Evolutionary conservation across 306 rosid species (phyloP), one percentile per base, ranked within the genome.

Genomic region (Carpinus fangiana): DNA sequence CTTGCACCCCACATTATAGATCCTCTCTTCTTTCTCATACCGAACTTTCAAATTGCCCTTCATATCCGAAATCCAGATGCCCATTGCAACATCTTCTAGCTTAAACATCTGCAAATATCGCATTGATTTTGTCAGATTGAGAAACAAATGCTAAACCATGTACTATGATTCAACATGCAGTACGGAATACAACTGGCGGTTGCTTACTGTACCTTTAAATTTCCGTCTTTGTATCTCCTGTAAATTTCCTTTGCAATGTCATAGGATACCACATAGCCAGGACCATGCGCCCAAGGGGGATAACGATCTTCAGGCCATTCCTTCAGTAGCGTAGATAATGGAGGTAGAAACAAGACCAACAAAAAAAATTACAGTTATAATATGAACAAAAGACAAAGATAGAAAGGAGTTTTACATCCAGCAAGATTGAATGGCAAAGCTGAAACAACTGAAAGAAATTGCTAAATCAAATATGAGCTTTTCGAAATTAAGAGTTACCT

Each of bases 201-300:
- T 76, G 60, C 20, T 80, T 72, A 61, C 36, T 62, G 50, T 88
- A 93, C 99, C 98, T 93, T 96, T 80, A 96, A 89, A 73, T 82
- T 80, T 71, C 91, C 89, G n/a, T 88, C 86, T 75, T 78, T 79
- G 82, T 91, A 86, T 78, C 84, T 90, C 82, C 57, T 70, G 72
- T 88, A 87, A n/a, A 93, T 90, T 11, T 84, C 78, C 73, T 75
- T 89, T 70, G 99, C 98, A 81, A 96, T 89, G 83, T 96, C 98
- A 52, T 76, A 82, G 12, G 99, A 87, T 77, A 96, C 85, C 51
- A 96, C 98, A 82, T 96, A 96, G 20, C 99, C 98, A 18, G 99
- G 99, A 81, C 99, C 99, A 73, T 96, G 97, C 41, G 99, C 99
- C 98, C 98, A 96, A 26, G 98, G 92, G 45, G 99, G 99, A 84